phyloP scores from a whole-genome alignment of 2,329 filamentous ascomycete genomes.

The Kalaharituber pfeilii region DNA sequence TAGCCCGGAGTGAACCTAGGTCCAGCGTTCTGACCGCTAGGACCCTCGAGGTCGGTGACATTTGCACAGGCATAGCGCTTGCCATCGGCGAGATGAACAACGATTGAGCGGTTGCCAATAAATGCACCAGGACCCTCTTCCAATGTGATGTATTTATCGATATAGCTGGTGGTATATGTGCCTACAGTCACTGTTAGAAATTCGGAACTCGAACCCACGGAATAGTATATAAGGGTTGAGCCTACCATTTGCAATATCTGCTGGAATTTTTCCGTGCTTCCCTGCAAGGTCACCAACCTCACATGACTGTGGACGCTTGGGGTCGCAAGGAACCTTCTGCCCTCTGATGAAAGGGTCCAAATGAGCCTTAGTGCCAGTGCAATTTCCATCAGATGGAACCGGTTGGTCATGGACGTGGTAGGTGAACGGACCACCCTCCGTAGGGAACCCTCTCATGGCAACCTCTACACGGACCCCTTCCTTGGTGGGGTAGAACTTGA shows the following conservation, averaged over 20 bases:
- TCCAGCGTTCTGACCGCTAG: background rate
- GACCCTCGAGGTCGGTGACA: slow-evolving; percentile 29
- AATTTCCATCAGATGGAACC: slow-evolving; percentile 51
- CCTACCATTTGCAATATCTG: background rate
- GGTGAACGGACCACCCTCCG: slow-evolving; percentile 12
- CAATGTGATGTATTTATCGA: slow-evolving; percentile 42
- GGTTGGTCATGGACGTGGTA: slow-evolving; percentile 56
- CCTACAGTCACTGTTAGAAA: slow-evolving; percentile 31
- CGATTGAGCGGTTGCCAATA: slow-evolving; percentile 48
- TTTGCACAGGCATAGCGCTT: slow-evolving; percentile 50
- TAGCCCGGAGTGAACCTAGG: background rate
- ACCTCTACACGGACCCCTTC: slow-evolving; percentile 12
- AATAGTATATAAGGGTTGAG: background rate
- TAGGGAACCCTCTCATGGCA: slow-evolving; percentile 7
- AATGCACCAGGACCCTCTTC: slow-evolving; percentile 36
- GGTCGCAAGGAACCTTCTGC: slow-evolving; percentile 44
- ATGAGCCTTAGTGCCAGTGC: slow-evolving; percentile 48
- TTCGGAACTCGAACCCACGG: too few relatives aligned
- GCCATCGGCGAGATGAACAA: slow-evolving; percentile 39
- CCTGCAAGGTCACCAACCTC: slow-evolving; percentile 61
- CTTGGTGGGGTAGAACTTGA: slow-evolving; percentile 9
- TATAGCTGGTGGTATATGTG: slow-evolving; percentile 35
- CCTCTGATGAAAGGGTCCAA: slow-evolving; percentile 53
- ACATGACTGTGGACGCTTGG: slow-evolving; percentile 42
- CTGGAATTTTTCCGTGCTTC: slow-evolving; percentile 42